These are phyloP conservation scores for Botrytis galanthina DNA, from an alignment of 2,329 filamentous ascomycete species.

Conservation along the genomic window DNA sequence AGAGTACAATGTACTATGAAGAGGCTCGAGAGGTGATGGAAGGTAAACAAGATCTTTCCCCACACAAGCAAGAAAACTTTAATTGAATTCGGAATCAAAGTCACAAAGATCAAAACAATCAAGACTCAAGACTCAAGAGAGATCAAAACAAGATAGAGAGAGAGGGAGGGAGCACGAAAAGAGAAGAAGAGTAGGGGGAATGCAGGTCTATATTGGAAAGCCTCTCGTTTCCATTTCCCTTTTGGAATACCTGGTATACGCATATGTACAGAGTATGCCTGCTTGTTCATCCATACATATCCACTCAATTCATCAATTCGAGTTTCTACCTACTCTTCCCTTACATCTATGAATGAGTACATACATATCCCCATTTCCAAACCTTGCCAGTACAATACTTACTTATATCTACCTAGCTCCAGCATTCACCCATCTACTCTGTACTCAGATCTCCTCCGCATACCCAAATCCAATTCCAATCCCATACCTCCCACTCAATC, in stretches of 20 bases:
- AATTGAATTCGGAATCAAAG: background rate
- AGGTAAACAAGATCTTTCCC: background rate
- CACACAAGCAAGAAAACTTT: background rate
- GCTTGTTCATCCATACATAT: background rate
- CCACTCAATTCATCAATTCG: background rate
- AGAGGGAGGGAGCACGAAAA: background rate
- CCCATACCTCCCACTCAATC: background rate
- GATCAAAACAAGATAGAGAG: background rate
- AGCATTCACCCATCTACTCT: background rate
- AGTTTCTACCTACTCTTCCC: background rate
- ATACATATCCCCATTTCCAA: background rate
- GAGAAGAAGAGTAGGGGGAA: background rate
- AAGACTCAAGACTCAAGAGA: no score
- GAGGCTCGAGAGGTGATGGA: background rate
- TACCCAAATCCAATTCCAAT: background rate
- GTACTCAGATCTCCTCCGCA: background rate
- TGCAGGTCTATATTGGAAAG: slow-evolving; percentile 12
- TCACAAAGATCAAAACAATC: background rate
- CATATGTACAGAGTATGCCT: background rate
- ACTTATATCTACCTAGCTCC: background rate
- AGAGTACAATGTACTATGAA: background rate
- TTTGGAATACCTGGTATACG: background rate
- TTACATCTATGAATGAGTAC: background rate
- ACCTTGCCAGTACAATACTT: background rate
- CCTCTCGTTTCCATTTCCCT: background rate